A percentile compares a stretch with the other conserved stretches of the same genome.
Conservation (phyloP, 768 basidiomycete genomes). For the Trichaptum fuscoviolaceum region DNA sequence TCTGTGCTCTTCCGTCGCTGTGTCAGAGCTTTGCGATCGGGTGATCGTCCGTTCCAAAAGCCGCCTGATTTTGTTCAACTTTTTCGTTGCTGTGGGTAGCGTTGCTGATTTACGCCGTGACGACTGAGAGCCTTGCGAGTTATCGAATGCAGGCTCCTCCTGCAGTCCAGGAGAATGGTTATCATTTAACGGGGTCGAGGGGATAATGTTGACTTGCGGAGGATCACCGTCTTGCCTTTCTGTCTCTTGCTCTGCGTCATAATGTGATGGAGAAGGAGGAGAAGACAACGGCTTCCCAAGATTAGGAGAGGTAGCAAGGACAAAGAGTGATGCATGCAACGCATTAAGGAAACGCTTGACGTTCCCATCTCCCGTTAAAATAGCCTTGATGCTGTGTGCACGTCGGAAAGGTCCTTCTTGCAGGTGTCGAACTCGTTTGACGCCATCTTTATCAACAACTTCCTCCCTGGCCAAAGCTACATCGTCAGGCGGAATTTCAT, state of each 20-base stretch:
- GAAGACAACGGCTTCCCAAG: constrained; percentile 41
- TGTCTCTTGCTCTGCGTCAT: constrained; percentile 20
- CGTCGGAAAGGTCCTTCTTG: constrained; percentile 48
- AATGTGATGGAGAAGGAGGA: constrained; percentile 37
- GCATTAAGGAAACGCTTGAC: constrained; percentile 73
- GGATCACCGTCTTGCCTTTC: constrained; percentile 16
- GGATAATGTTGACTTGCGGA: constrained; percentile 25
- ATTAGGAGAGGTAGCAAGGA: constrained; percentile 65
- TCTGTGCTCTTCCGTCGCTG: constrained; percentile 16
- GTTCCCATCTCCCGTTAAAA: constrained; percentile 52
- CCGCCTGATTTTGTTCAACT: constrained; percentile 48
- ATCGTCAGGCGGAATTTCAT: constrained; percentile 36
- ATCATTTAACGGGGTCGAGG: constrained; percentile 25
- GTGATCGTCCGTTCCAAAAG: constrained; percentile 46
- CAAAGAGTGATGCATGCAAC: constrained; percentile 74
- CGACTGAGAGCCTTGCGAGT: constrained; percentile 25
- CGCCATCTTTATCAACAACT: constrained; percentile 38
- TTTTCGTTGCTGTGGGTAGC: constrained; percentile 47
- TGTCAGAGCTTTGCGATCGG: constrained; percentile 34
- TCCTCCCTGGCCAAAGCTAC: constrained; percentile 35
- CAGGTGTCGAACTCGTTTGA: constrained; percentile 39
- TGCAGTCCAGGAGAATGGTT: constrained; percentile 22
- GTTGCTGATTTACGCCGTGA: constrained; percentile 43
- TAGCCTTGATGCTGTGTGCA: constrained; percentile 37
- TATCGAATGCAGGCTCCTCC: constrained; percentile 8